A percentile compares a stretch with the other conserved stretches of the same genome.
These are phyloP conservation scores for Termitomyces sp. DNA, from an alignment of 768 basidiomycete species.

Conservation along the genomic window DNA sequence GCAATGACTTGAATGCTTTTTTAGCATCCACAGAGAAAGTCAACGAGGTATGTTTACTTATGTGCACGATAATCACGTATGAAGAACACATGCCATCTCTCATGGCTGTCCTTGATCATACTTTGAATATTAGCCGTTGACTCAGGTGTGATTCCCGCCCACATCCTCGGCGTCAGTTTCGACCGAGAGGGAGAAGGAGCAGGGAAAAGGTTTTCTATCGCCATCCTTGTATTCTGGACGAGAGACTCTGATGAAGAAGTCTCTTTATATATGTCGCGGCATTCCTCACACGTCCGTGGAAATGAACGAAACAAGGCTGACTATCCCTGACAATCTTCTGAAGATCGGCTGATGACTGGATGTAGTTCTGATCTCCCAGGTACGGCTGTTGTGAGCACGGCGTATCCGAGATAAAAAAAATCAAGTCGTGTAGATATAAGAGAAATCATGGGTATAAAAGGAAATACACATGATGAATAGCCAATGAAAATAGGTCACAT, in stretches of 20 bases:
- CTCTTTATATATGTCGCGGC: background rate
- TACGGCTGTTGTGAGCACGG: no score
- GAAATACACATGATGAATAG: no score
- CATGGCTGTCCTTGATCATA: slow-evolving; percentile 43
- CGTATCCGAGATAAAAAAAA: no score
- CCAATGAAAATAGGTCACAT: no score
- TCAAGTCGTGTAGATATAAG: no score
- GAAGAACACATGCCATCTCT: slow-evolving; percentile 41
- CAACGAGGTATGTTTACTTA: slow-evolving; percentile 29
- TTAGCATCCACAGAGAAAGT: background rate
- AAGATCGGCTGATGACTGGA: no score
- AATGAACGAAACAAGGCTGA: background rate
- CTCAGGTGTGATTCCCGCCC: slow-evolving; percentile 27
- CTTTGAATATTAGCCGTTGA: slow-evolving; percentile 22
- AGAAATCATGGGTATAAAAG: no score
- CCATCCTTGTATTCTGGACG: background rate
- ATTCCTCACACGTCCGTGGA: background rate
- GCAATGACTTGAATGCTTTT: slow-evolving; percentile 17
- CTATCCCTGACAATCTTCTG: background rate
- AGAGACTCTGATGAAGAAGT: background rate
- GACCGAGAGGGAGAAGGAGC: slow-evolving; percentile 20
- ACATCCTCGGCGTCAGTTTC: slow-evolving; percentile 19
- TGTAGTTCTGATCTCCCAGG: no score
- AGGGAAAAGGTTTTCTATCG: slow-evolving; percentile 21
- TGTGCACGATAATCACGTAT: slow-evolving; percentile 36